Percentiles rank a stretch among this genome's conserved stretches.
Conservation (phyloP, 75 land plant genomes). For the Sequoia sempervirens region DNA sequence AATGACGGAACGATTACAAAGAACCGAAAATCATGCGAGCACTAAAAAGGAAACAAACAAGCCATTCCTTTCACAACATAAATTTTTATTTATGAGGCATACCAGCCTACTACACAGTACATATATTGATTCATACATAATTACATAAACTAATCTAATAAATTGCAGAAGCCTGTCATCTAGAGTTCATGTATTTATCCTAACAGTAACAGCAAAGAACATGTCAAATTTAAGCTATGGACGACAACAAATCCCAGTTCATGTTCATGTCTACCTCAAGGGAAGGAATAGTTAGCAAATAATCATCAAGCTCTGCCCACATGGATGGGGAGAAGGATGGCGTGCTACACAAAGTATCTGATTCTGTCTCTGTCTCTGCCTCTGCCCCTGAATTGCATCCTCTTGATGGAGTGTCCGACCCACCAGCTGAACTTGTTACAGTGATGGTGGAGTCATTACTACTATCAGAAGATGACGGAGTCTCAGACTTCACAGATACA, state of each 20-base stretch:
- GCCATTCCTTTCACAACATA: not conserved
- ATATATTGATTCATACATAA: no score
- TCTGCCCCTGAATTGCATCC: not conserved
- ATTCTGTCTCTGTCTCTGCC: constrained; percentile 9
- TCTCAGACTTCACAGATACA: constrained; percentile 7
- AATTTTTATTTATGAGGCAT: not conserved
- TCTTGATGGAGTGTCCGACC: not conserved
- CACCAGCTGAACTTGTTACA: not conserved
- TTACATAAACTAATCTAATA: not conserved
- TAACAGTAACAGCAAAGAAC: not conserved
- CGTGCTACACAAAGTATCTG: constrained; percentile 7
- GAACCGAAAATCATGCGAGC: not conserved
- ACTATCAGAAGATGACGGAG: constrained; percentile 3
- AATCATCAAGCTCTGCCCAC: constrained; percentile 14
- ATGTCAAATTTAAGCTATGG: not conserved
- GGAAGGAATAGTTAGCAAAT: not conserved
- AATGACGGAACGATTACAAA: not conserved
- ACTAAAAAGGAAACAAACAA: no score
- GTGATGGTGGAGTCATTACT: constrained; percentile 10
- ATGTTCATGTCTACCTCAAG: not conserved
- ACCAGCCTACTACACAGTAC: not conserved
- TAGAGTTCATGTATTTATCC: not conserved
- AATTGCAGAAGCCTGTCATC: not conserved
- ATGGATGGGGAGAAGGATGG: constrained; percentile 7
- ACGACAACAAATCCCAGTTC: not conserved